phyloP scores from a whole-genome alignment of 148 eudicot genomes.

The Camellia granthamiana region DNA sequence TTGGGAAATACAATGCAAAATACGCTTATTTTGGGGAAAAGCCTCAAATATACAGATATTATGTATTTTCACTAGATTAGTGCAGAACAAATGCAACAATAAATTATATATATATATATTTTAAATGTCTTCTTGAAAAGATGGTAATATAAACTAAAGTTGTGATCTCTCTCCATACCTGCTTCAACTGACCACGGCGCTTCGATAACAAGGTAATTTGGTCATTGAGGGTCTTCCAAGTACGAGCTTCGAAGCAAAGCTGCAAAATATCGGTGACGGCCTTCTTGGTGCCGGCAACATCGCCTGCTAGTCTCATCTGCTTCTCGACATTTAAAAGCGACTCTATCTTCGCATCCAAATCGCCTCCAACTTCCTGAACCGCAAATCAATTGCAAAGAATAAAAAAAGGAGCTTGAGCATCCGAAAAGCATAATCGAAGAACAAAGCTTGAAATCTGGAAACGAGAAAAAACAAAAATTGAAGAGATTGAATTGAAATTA shows the following conservation, averaged over 20 bases:
- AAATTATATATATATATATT: background rate
- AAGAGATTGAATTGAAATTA: background rate
- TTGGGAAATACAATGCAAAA: too few relatives aligned
- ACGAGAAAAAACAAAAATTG: background rate
- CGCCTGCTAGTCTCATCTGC: slow-evolving; percentile 83
- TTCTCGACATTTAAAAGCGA: slow-evolving; percentile 75
- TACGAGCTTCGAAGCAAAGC: slow-evolving; percentile 71
- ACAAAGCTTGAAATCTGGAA: slow-evolving; percentile 11
- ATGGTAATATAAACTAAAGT: background rate
- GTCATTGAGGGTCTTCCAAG: slow-evolving; percentile 87
- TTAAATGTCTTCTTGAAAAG: background rate
- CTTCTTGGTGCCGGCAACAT: slow-evolving; percentile 66
- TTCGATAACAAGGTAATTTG: slow-evolving; percentile 83
- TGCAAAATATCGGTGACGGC: slow-evolving; percentile 70
- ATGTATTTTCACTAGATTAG: background rate
- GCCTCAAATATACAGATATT: background rate
- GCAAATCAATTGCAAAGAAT: background rate
- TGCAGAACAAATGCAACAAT: background rate
- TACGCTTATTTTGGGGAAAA: too few relatives aligned
- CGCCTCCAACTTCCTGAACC: slow-evolving; percentile 47
- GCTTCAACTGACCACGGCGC: slow-evolving; percentile 92
- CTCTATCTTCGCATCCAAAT: slow-evolving; percentile 72
- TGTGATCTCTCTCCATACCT: slow-evolving; percentile 37
- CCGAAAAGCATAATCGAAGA: background rate
- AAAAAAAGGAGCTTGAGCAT: background rate